A percentile compares a stretch with the other conserved stretches of the same genome.
Evolutionary conservation across 129 eudicot genomes (phyloP).

Genomic region (Sambucus nigra): DNA sequence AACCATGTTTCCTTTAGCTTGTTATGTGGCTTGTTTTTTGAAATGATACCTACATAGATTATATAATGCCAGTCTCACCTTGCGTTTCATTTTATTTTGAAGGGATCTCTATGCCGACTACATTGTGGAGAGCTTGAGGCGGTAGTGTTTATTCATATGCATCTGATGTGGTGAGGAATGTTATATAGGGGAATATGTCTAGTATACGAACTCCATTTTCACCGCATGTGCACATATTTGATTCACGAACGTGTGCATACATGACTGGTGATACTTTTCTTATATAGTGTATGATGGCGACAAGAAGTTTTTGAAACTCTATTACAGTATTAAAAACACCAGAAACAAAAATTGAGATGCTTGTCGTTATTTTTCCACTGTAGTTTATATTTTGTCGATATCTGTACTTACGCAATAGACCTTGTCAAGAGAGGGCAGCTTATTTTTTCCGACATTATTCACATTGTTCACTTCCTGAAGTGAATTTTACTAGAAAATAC

Average conservation of each 20-base stretch:
- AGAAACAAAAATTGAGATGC: neutral
- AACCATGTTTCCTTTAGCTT: too few relatives aligned
- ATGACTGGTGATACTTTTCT: neutral
- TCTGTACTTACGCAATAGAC: neutral
- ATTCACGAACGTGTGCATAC: neutral
- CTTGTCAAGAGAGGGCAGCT: neutral
- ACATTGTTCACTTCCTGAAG: too few relatives aligned
- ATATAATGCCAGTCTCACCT: too few relatives aligned
- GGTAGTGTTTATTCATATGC: conserved; percentile 22
- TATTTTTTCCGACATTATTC: too few relatives aligned
- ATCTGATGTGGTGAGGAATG: conserved; percentile 2
- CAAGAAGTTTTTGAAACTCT: neutral
- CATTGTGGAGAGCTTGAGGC: conserved; percentile 76
- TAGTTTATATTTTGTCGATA: too few relatives aligned
- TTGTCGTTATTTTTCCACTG: neutral
- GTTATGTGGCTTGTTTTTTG: too few relatives aligned
- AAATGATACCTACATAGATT: too few relatives aligned
- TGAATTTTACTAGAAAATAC: too few relatives aligned
- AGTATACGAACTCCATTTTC: neutral
- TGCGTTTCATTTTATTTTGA: neutral
- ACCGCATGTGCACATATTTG: neutral
- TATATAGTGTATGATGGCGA: neutral
- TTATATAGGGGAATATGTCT: neutral
- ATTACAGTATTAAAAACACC: neutral
- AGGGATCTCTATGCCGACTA: conserved; percentile 89